Base-by-base conservation (phyloP, 2,329 filamentous ascomycete species). In the Aotearoamyces nothofagi region DNA sequence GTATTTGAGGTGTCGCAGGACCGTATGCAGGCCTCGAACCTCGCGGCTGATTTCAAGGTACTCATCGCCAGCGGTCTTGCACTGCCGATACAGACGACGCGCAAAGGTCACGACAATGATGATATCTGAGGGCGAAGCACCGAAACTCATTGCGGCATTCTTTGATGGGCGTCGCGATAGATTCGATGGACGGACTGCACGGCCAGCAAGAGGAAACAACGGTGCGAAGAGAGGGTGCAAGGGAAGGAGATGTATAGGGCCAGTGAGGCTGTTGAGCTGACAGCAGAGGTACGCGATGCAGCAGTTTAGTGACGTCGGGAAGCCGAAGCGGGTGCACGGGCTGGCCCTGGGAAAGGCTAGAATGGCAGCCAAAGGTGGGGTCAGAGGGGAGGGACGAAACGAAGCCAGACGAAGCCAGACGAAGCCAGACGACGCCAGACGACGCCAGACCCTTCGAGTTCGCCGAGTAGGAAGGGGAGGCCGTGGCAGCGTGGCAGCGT, bases 1-100 rank as follows among this genome's bases (percentile, higher is more conserved):
- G 37, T 60, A 55, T 31, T 64, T 66, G 15, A 76, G 53, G 39
- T 73, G 63, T 31, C 66, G 63, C 5, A 76, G 53, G 9, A 63
- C 61, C 5, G 59, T 59, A 39, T 74, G 62, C 22, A 77, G 53
- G 24, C 55, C 55, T 31, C 60, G 61, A 22, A 74, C 58, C 19
- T 61, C 58, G 9, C 50, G 44, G 9, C 64, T 57, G 26, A 68
- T 55, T 24, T 63, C 56, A 31, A 55, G 54, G 33, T 70, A 66
- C 23, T 62, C 56, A 4, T 54, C 46, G 9, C 57, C 54, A 4
- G 58, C 53, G 8, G 54, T 49, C 32, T 60, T 62, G 26, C 60
- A 55, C 31, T 63, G 60, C 27, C 62, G 54, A 40, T 63, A 68
- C 10, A 72, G 55, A 29, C 57, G 57, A 22, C 61, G 58, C 17